Conservation (phyloP, 306 rosid genomes). For the Myrica gale region DNA sequence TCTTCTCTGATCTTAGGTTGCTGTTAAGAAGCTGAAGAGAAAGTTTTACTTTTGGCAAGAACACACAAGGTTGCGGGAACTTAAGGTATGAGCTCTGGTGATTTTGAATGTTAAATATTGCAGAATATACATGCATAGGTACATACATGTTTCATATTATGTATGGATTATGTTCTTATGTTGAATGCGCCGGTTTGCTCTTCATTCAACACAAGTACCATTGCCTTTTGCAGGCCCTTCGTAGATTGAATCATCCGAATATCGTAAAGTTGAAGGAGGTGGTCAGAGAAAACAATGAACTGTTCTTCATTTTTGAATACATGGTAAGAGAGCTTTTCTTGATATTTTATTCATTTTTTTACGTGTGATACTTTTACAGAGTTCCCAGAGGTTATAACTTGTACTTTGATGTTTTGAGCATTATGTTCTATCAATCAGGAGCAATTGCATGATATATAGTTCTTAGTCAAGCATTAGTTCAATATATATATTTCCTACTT, state of each 20-base stretch:
- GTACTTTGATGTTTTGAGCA: slow-evolving; percentile 2
- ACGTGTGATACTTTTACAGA: background rate
- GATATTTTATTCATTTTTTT: slow-evolving; percentile 10
- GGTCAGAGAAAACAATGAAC: slow-evolving; percentile 65
- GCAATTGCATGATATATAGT: slow-evolving; percentile 13
- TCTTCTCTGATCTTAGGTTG: slow-evolving; percentile 49
- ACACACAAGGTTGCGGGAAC: slow-evolving; percentile 69
- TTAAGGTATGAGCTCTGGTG: slow-evolving; percentile 53
- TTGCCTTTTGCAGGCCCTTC: slow-evolving; percentile 57
- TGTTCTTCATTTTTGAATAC: slow-evolving; percentile 77
- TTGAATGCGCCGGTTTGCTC: background rate
- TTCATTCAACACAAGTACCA: slow-evolving; percentile 24
- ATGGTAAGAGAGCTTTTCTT: slow-evolving; percentile 51
- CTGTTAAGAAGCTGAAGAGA: slow-evolving; percentile 84
- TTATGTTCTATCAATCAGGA: background rate
- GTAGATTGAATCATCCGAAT: slow-evolving; percentile 72
- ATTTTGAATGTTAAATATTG: slow-evolving; percentile 8
- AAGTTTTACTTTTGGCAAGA: slow-evolving; percentile 90
- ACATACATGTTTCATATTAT: slow-evolving; percentile 20
- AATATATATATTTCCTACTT: no score
- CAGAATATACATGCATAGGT: slow-evolving; percentile 15
- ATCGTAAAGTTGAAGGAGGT: slow-evolving; percentile 82
- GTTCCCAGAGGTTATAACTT: background rate
- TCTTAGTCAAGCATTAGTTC: slow-evolving; percentile 7
- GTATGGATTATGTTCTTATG: slow-evolving; percentile 4